Evolutionary conservation across 2,329 filamentous ascomycete species (phyloP), one percentile per base, ranked within the genome.

Genomic region (Cladosporium sp.): DNA sequence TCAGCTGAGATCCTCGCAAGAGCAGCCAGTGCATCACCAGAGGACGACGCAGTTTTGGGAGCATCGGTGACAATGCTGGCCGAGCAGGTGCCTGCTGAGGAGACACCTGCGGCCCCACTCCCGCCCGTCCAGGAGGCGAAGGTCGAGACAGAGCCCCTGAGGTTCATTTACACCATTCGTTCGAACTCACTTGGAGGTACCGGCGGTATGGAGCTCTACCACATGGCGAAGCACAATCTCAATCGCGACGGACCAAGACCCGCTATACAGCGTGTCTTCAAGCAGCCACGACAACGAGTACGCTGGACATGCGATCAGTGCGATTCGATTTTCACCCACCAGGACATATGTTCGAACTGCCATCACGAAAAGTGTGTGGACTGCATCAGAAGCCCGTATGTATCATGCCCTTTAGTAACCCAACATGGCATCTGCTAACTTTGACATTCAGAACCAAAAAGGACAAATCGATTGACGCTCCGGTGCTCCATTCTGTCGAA

Each of bases 401-500:
- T 78, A 25, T 2, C 58, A 10, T 25, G 11, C 14, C 48, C 8
- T 5, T n/a, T 14, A 5, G 8, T 11, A 11, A 30, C 16, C 2
- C 34, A 58, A 13, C 13, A 11, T 30, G 64, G 73, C 53, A 21
- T 16, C 26, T 32, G 57, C 30, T 25, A 25, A 58, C 21, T 4
- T 23, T 64, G 4, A 18, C 6, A 36, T 49, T 83, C 66, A 84
- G 83, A 65, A 85, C 86, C 16, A 85, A 83, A 70, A 88, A 85
- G 73, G 82, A 87, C 30, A 86, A 89, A 0, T 82, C 85, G 70
- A 86, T 85, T 2, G 87, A 91, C 72, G 86, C 86, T 0, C 85
- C 86, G 13, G 76, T 90, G 6, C 71, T 90, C 63, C 82, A 81
- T 72, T 81, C 79, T 57, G 79, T 91, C 23, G 84, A 89, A 70